Percentiles rank a stretch among this genome's conserved stretches.
Conservation (phyloP, 2,329 filamentous ascomycete species). For the Aspergillus brasiliensis region DNA sequence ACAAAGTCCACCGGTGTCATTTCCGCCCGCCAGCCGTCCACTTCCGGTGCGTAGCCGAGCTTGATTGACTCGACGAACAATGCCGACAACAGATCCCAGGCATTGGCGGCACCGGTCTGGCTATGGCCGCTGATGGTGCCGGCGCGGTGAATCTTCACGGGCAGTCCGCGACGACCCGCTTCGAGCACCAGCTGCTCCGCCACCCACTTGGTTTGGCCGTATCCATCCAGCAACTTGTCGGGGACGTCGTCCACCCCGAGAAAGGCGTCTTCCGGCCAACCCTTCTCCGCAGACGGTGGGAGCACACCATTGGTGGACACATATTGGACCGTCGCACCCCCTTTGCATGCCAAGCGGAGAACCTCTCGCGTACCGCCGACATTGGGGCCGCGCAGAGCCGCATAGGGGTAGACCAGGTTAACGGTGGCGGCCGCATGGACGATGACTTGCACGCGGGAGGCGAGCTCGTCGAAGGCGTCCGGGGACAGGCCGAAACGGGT, state of each 20-base stretch:
- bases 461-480: conserved; percentile 66
- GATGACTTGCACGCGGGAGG: conserved; percentile 68
- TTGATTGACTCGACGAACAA: conserved; percentile 76
- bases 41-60: conserved; percentile 68
- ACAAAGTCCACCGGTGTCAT: conserved; percentile 86
- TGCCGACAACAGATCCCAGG: conserved; percentile 76
- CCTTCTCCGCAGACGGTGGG: conserved; percentile 64
- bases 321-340: conserved; percentile 73
- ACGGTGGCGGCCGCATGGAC: conserved; percentile 77
- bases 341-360: conserved; percentile 67
- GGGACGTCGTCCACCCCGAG: conserved; percentile 69
- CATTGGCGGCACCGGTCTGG: conserved; percentile 71
- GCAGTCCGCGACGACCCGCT: conserved; percentile 68
- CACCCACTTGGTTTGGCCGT: conserved; percentile 81
- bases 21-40: conserved; percentile 75
- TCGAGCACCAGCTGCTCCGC: conserved; percentile 74
- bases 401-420: conserved; percentile 80
- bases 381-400: conserved; percentile 71
- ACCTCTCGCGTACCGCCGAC: conserved; percentile 78
- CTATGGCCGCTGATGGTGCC: conserved; percentile 81
- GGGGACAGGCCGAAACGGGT: conserved; percentile 68
- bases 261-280: conserved; percentile 71
- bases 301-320: conserved; percentile 80
- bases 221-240: conserved; percentile 69
- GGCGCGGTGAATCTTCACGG: conserved; percentile 70